Percentiles rank a stretch among this genome's conserved stretches.
Evolutionary conservation across 805 yeast species (phyloP).

Genomic region (Soucietia sequanensis): DNA sequence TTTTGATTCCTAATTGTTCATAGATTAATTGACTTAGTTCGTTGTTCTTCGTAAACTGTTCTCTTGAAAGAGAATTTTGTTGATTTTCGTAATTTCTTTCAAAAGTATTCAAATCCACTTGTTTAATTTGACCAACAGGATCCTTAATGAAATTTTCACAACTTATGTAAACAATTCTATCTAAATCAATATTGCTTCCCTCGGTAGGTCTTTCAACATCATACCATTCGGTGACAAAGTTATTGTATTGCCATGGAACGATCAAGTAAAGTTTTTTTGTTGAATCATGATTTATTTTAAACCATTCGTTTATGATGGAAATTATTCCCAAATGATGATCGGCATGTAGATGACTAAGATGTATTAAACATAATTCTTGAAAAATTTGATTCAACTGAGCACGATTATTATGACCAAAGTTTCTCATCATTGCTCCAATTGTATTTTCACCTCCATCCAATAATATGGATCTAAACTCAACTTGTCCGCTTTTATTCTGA

Average conservation of each 20-base stretch:
- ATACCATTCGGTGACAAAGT: slow-evolving; percentile 70
- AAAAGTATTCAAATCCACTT: slow-evolving; percentile 27
- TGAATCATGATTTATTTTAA: slow-evolving; percentile 32
- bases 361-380: slow-evolving; percentile 61
- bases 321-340: slow-evolving; percentile 92
- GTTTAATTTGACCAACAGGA: slow-evolving; percentile 31
- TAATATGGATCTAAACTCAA: slow-evolving; percentile 47
- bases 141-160: slow-evolving; percentile 54
- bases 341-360: slow-evolving; percentile 90
- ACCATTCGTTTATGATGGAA: slow-evolving; percentile 71
- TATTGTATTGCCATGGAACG: slow-evolving; percentile 71
- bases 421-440: slow-evolving; percentile 64
- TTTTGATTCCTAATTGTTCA: slow-evolving; percentile 40
- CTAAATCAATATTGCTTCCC: slow-evolving; percentile 28
- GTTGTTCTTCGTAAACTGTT: slow-evolving; percentile 22
- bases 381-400: slow-evolving; percentile 41
- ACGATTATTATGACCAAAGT: slow-evolving; percentile 49
- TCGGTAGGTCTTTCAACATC: slow-evolving; percentile 38
- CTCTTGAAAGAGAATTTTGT: too few relatives aligned
- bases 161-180: slow-evolving; percentile 51
- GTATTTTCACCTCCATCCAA: slow-evolving; percentile 98
- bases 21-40: slow-evolving; percentile 33
- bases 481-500: slow-evolving; percentile 12
- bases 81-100: slow-evolving; percentile 30
- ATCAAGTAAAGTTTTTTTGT: slow-evolving; percentile 51